phyloP scores from a whole-genome alignment of 495 filamentous ascomycete genomes.

The Tuber borchii region DNA sequence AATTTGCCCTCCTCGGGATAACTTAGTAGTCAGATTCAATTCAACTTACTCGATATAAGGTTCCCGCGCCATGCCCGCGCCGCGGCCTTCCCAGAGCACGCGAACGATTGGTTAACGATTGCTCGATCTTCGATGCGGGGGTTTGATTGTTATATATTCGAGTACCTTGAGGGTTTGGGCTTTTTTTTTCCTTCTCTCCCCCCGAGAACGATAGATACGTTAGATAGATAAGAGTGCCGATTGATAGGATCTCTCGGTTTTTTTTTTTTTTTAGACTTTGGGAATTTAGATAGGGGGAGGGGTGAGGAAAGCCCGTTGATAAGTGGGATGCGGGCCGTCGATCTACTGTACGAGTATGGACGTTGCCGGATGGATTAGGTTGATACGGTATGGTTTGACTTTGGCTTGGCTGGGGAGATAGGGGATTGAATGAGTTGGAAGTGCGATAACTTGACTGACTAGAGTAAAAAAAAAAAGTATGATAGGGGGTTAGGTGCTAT shows the following conservation, averaged over 20 bases:
- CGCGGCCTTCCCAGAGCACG: not conserved
- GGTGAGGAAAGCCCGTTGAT: not conserved
- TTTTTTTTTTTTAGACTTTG: not conserved
- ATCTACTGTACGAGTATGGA: not conserved
- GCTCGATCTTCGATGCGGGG: not conserved
- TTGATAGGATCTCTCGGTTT: not conserved
- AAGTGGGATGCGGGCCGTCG: not conserved
- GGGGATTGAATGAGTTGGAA: not conserved
- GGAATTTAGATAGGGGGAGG: not conserved
- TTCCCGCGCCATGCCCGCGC: not conserved
- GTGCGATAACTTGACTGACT: not conserved
- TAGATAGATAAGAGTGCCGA: conserved; percentile 1
- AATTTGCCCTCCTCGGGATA: not conserved
- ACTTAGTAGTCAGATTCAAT: not conserved
- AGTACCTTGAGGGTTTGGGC: not conserved
- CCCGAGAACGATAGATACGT: not conserved
- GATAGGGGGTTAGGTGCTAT: not conserved
- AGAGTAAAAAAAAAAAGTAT: not conserved
- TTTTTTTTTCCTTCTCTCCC: not conserved
- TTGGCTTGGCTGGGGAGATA: not conserved
- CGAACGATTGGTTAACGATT: not conserved
- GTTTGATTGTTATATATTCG: not conserved
- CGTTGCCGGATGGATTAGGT: not conserved
- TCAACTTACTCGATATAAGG: not conserved
- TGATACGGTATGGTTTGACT: not conserved